Conservation (phyloP, 1,284 basidiomycete species). For the Trichosporon coremiiforme region DNA sequence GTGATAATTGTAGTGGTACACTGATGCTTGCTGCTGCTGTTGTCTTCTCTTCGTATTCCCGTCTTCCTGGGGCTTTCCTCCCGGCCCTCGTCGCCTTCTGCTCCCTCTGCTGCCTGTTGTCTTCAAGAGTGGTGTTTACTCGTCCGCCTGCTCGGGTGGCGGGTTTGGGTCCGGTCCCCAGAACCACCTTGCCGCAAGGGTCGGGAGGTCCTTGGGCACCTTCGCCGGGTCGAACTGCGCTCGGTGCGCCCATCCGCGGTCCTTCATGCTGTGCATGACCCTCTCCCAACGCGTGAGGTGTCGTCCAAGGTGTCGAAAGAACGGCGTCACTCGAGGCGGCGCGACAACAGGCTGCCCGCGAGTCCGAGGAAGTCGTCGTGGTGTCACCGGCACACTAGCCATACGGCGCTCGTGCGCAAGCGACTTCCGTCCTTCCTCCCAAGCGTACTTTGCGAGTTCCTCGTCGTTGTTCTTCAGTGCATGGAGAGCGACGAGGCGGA, state of each 20-base stretch:
- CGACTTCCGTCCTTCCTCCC: neutral
- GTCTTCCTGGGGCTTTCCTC: no score
- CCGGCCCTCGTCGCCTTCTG: no score
- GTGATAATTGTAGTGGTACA: no score
- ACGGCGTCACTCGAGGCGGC: neutral
- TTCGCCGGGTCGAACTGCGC: neutral
- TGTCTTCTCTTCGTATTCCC: no score
- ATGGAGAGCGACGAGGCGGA: constrained; percentile 27
- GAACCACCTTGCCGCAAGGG: neutral
- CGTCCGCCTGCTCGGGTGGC: neutral
- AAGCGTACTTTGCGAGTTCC: constrained; percentile 15
- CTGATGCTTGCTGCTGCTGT: no score
- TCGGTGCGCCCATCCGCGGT: constrained; percentile 22
- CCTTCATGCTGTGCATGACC: constrained; percentile 13
- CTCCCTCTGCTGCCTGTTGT: neutral
- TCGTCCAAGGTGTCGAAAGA: constrained; percentile 20
- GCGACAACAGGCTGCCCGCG: neutral
- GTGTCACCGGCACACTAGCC: neutral
- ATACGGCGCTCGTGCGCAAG: constrained; percentile 11
- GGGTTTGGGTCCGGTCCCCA: neutral
- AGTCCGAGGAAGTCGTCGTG: neutral
- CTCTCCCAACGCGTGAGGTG: constrained; percentile 19
- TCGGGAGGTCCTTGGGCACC: neutral
- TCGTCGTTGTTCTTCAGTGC: constrained; percentile 25
- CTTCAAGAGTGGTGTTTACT: no score